Evolutionary conservation across 768 basidiomycete genomes (phyloP).

Genomic region (Lactarius indigo): DNA sequence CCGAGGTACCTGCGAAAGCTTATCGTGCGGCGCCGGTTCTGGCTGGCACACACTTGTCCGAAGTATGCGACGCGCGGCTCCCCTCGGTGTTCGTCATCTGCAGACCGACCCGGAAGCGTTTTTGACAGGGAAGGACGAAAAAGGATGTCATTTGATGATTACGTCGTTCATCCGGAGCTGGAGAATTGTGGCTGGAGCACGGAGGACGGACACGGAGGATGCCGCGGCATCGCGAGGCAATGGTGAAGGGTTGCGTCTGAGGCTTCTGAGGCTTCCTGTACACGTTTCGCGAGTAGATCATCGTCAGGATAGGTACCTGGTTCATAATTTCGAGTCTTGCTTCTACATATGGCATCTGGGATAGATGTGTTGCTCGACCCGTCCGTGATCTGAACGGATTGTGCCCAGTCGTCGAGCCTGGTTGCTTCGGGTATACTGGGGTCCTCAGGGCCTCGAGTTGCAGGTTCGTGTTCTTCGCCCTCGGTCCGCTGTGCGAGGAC

Average conservation of each 20-base stretch:
- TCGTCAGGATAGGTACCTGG: slow-evolving; percentile 17
- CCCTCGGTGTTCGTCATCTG: background rate
- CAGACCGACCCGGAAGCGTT: background rate
- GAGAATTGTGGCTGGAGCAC: background rate
- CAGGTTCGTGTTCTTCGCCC: background rate
- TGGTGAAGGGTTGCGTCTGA: background rate
- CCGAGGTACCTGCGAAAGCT: slow-evolving; percentile 10
- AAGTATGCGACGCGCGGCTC: background rate
- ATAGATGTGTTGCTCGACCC: background rate
- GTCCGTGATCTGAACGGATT: background rate
- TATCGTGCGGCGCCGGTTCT: background rate
- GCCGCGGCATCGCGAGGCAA: slow-evolving; percentile 14
- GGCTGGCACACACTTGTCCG: background rate
- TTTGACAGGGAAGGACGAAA: background rate
- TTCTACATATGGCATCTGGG: slow-evolving; percentile 16
- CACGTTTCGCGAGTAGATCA: slow-evolving; percentile 15
- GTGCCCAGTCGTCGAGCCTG: background rate
- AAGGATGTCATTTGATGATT: slow-evolving; percentile 9
- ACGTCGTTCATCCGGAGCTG: slow-evolving; percentile 6
- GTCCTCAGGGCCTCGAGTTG: background rate
- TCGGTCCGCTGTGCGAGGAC: slow-evolving; percentile 6
- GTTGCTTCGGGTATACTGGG: background rate
- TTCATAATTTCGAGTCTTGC: slow-evolving; percentile 1
- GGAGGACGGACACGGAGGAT: background rate
- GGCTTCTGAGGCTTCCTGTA: slow-evolving; percentile 19